Base-by-base conservation (phyloP, 2,329 filamentous ascomycete species). In the Fusarium staphyleae region DNA sequence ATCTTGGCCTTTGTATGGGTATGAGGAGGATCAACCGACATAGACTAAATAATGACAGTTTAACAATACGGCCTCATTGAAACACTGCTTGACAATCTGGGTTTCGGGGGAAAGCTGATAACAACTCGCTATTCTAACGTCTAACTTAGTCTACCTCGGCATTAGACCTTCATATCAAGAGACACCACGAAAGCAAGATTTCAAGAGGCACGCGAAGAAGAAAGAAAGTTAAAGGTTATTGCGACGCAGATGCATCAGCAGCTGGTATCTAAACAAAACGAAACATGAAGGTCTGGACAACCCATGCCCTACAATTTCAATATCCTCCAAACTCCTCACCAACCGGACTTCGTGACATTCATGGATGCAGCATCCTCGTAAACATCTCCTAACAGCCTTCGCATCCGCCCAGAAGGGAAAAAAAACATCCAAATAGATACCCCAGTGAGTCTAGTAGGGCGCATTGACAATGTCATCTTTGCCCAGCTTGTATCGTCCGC, bases 381-480 rank as follows among this genome's bases (percentile, higher is more conserved):
- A 40, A 30, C 18, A 19, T n/a, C 49, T 29, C 30, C 57, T 15
- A 18, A 18, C 19, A 32, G 15, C 24, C 13, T 9, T n/a, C 12
- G 5, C 46, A 9, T 42, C 32, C 40, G 19, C 40, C 34, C n/a
- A 19, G 22, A 48, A 48, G 29, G n/a, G 41, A 13, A 32, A 22
- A 16, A 40, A 16, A n/a, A 5, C 16, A 15, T n/a, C 13, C 15
- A 33, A 22, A 37, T 19, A 41, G 30, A 11, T 24, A 16, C n/a
- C 11, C 12, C 13, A 22, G n/a, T 8, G n/a, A 14, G 13, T 70
- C 43, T 71, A 87, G 65, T 81, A 87, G 11, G 82, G 81, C 29
- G 83, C 81, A 68, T 96, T 88, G 18, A 98, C 93, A 64, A 97
- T 87, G 50, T 96, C 91, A 34, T 92, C 89, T 70, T 84, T 86